These are phyloP conservation scores for Carex scoparia DNA, from an alignment of 176 grass and related monocot genomes.

Conservation along the genomic window DNA sequence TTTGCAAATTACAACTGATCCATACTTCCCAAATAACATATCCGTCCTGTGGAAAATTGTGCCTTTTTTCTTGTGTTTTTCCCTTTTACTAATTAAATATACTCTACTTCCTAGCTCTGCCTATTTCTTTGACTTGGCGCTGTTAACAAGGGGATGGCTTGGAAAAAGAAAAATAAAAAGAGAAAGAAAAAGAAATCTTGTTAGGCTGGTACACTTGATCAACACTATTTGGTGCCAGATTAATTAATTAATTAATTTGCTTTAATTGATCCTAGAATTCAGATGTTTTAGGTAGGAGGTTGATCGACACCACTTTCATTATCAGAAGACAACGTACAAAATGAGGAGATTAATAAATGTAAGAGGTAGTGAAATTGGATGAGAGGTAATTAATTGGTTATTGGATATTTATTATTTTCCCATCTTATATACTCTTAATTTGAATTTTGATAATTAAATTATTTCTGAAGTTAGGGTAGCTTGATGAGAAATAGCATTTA, in stretches of 20 bases:
- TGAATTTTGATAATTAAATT: too few species aligned
- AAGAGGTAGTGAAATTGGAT: neutral
- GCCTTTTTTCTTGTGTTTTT: slow-evolving; percentile 25
- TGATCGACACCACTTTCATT: neutral
- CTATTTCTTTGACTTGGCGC: slow-evolving; percentile 7
- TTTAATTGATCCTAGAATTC: neutral
- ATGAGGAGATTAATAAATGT: neutral
- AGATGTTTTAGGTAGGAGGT: neutral
- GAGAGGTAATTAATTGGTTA: neutral
- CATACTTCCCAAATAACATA: slow-evolving; percentile 29
- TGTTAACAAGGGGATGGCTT: neutral
- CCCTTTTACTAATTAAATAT: slow-evolving; percentile 21
- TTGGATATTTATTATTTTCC: too few species aligned
- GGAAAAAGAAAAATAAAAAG: neutral
- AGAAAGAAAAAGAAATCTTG: too few species aligned
- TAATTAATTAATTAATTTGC: neutral
- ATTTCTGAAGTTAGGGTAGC: too few species aligned
- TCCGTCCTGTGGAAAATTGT: slow-evolving; percentile 28
- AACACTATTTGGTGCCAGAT: neutral
- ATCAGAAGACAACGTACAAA: neutral
- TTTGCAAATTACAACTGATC: neutral
- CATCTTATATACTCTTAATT: too few species aligned
- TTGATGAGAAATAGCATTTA: too few species aligned
- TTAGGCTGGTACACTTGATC: too few species aligned
- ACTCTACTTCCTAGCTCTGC: neutral